Conservation (phyloP, 2,329 filamentous ascomycete genomes). For the Nemania sp. region DNA sequence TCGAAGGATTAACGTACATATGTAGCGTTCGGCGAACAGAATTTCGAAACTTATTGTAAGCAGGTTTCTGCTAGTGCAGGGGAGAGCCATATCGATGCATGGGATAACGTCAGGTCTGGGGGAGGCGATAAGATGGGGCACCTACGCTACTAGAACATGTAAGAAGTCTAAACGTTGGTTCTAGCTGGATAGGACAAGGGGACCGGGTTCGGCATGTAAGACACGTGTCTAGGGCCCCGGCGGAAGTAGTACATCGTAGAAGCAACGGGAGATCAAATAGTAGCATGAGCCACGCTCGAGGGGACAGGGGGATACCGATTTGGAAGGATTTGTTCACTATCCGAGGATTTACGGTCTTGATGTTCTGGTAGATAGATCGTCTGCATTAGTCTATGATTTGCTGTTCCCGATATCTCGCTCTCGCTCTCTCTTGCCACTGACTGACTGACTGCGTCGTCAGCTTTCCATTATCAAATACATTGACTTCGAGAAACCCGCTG, state of each 20-base stretch:
- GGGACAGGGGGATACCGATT: slow-evolving; percentile 15
- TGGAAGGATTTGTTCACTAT: slow-evolving; percentile 27
- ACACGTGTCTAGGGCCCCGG: slow-evolving; percentile 31
- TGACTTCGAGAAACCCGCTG: slow-evolving; percentile 16
- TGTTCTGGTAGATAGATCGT: slow-evolving; percentile 19
- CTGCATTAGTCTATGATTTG: slow-evolving; percentile 32
- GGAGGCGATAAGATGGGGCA: slow-evolving; percentile 27
- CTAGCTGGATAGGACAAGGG: slow-evolving; percentile 23
- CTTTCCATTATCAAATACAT: slow-evolving; percentile 31
- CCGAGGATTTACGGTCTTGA: slow-evolving; percentile 5
- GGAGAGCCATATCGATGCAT: slow-evolving; percentile 8
- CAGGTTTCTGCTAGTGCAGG: slow-evolving; percentile 31
- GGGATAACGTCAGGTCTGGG: slow-evolving; percentile 24
- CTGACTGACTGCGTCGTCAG: no score
- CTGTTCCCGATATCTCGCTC: slow-evolving; percentile 7
- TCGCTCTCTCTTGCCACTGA: slow-evolving; percentile 13
- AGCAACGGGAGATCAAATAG: slow-evolving; percentile 25
- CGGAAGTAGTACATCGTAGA: background rate
- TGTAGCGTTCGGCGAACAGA: slow-evolving; percentile 23
- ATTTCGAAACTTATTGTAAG: slow-evolving; percentile 20
- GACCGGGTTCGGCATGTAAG: slow-evolving; percentile 28
- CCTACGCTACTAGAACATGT: slow-evolving; percentile 27
- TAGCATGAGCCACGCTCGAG: slow-evolving; percentile 32
- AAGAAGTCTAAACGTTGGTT: slow-evolving; percentile 21
- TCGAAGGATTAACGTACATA: slow-evolving; percentile 36